phyloP scores from a whole-genome alignment of 2,329 filamentous ascomycete species.

The Dactylellina sp. region DNA sequence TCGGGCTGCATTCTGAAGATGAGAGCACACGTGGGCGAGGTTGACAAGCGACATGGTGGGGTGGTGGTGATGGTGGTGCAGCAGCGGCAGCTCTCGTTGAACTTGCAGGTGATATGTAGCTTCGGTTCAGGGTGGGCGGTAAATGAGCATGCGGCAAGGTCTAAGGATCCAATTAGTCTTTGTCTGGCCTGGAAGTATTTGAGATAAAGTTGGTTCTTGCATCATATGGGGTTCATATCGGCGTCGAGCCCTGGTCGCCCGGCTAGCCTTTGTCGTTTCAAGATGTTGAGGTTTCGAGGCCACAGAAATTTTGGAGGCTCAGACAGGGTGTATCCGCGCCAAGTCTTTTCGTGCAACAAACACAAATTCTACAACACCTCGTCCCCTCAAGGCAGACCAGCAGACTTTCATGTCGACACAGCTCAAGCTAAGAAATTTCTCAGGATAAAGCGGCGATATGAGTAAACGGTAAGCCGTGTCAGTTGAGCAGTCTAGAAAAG shows the following conservation, averaged over 20 bases:
- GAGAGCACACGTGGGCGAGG: conserved; percentile 84
- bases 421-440: too few relatives aligned
- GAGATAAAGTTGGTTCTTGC: background rate
- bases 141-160: conserved; percentile 24
- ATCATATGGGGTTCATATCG: conserved; percentile 51
- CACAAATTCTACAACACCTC: conserved; percentile 28
- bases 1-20: conserved; percentile 87
- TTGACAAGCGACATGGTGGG: conserved; percentile 77
- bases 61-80: too few relatives aligned
- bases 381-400: conserved; percentile 13
- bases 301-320: conserved; percentile 42
- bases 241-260: conserved; percentile 27
- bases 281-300: conserved; percentile 12
- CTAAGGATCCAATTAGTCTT: conserved; percentile 9
- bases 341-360: conserved; percentile 29
- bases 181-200: background rate
- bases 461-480: too few relatives aligned
- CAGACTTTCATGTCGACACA: background rate
- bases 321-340: background rate
- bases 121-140: conserved; percentile 36
- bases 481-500: too few relatives aligned
- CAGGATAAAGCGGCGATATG: too few relatives aligned
- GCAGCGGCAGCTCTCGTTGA: conserved; percentile 15
- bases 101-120: background rate
- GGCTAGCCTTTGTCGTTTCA: conserved; percentile 11